Conservation (phyloP, 306 rosid species). For the Gleditsia sinensis region DNA sequence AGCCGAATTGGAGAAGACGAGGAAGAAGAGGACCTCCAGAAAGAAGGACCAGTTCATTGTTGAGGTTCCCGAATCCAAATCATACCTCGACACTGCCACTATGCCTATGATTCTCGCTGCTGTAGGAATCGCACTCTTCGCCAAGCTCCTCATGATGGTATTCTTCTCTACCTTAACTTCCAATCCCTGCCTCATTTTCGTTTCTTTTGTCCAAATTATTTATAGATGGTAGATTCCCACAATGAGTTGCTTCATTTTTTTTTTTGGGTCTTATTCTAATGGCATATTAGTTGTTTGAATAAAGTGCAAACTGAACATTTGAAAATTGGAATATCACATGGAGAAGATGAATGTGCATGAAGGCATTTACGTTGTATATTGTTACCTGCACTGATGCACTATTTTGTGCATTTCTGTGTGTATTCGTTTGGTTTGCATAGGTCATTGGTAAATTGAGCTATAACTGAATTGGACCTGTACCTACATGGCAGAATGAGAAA, state of each 20-base stretch:
- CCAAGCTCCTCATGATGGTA: slow-evolving; percentile 50
- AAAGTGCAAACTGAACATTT: background rate
- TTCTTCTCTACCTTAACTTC: background rate
- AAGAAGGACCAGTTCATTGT: slow-evolving; percentile 62
- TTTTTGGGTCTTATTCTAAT: background rate
- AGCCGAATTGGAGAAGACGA: slow-evolving; percentile 51
- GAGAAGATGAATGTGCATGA: background rate
- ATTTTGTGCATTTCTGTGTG: background rate
- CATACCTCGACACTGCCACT: slow-evolving; percentile 81
- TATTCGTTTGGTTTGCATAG: background rate
- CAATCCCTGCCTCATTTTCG: background rate
- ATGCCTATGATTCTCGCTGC: slow-evolving; percentile 72
- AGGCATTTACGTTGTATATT: no score
- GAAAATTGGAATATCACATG: background rate
- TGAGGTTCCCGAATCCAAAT: slow-evolving; percentile 65
- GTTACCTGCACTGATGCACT: background rate
- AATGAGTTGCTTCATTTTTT: background rate
- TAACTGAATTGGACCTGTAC: background rate
- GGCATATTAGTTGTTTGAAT: slow-evolving; percentile 34
- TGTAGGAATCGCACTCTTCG: slow-evolving; percentile 65
- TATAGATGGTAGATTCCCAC: background rate
- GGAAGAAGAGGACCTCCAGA: slow-evolving; percentile 36
- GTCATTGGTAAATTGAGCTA: background rate
- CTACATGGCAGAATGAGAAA: slow-evolving; percentile 31
- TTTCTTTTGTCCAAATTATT: background rate